phyloP scores from a whole-genome alignment of 1,284 basidiomycete species.

The Gomphus bonarii region DNA sequence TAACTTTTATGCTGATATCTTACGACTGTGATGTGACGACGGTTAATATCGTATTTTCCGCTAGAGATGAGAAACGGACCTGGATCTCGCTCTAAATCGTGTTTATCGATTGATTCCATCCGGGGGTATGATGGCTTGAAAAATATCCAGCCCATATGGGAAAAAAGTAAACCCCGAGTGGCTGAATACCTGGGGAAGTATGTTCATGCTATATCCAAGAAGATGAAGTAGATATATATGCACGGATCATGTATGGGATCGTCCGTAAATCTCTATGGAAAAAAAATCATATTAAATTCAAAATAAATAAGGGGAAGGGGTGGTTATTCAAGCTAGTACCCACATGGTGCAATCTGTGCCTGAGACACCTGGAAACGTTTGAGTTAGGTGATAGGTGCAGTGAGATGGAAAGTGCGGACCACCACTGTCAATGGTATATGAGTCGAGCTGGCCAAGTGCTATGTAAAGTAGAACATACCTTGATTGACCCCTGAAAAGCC shows the following conservation, averaged over 20 bases:
- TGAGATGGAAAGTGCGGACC: slow-evolving; percentile 24
- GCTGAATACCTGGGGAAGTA: slow-evolving; percentile 48
- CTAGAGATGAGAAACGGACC: slow-evolving; percentile 27
- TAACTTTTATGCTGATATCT: slow-evolving; percentile 65
- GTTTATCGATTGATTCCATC: slow-evolving; percentile 52
- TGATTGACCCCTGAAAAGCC: slow-evolving; percentile 58
- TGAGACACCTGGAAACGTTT: slow-evolving; percentile 43
- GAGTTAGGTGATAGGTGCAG: not conserved
- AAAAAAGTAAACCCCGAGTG: slow-evolving; percentile 60
- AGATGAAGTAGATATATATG: slow-evolving; percentile 16
- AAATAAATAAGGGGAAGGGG: not conserved
- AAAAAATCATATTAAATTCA: not conserved
- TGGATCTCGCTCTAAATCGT: slow-evolving; percentile 63
- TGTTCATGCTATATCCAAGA: not conserved
- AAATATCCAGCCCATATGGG: slow-evolving; percentile 83
- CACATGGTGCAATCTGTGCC: slow-evolving; percentile 71
- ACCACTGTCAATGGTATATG: slow-evolving; percentile 28
- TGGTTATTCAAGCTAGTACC: slow-evolving; percentile 17
- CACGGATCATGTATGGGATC: slow-evolving; percentile 64
- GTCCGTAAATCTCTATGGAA: slow-evolving; percentile 63
- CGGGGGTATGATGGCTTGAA: slow-evolving; percentile 60
- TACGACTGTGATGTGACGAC: slow-evolving; percentile 40
- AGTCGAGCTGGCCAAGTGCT: not conserved
- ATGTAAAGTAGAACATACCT: slow-evolving; percentile 22
- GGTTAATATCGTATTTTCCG: not conserved